Evolutionary conservation across 2,329 filamentous ascomycete genomes (phyloP).

Genomic region (Beauveria sp.): DNA sequence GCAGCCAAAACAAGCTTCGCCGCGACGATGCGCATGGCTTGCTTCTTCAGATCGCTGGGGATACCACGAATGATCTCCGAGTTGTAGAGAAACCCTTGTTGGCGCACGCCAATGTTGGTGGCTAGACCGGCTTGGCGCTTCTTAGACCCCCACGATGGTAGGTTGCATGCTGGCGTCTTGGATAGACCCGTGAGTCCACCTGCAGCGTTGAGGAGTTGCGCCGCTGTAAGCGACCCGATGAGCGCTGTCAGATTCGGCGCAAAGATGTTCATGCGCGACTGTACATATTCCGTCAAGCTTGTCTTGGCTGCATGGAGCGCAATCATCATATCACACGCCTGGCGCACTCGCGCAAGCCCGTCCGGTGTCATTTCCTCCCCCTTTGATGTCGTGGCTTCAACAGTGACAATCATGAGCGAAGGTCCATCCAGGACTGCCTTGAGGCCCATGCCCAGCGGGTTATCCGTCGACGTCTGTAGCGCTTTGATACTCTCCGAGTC

Average conservation of each 20-base stretch:
- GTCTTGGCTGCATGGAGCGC: slow-evolving; percentile 80
- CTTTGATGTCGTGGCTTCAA: slow-evolving; percentile 86
- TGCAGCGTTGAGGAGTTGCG: slow-evolving; percentile 90
- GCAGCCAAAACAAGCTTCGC: slow-evolving; percentile 92
- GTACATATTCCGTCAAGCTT: slow-evolving; percentile 84
- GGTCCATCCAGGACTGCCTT: slow-evolving; percentile 80
- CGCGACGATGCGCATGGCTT: slow-evolving; percentile 90
- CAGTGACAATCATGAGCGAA: slow-evolving; percentile 88
- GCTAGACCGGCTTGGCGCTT: slow-evolving; percentile 79
- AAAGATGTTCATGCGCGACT: slow-evolving; percentile 94
- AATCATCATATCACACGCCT: slow-evolving; percentile 83
- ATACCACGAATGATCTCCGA: slow-evolving; percentile 83
- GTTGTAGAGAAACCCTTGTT: slow-evolving; percentile 90
- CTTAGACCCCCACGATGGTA: slow-evolving; percentile 84
- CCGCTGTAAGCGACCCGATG: slow-evolving; percentile 86
- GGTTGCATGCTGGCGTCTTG: slow-evolving; percentile 88
- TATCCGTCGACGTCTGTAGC: slow-evolving; percentile 68
- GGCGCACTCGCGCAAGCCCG: slow-evolving; percentile 65
- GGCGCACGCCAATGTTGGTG: slow-evolving; percentile 82
- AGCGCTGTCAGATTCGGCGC: slow-evolving; percentile 88
- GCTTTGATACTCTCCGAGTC: slow-evolving; percentile 72
- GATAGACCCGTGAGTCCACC: slow-evolving; percentile 83
- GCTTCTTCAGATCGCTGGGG: slow-evolving; percentile 77
- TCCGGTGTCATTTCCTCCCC: slow-evolving; percentile 68
- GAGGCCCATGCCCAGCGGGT: slow-evolving; percentile 67